These are phyloP conservation scores for Eucalyptus cloeziana DNA, from an alignment of 345 rosid genomes.

Conservation along the genomic window DNA sequence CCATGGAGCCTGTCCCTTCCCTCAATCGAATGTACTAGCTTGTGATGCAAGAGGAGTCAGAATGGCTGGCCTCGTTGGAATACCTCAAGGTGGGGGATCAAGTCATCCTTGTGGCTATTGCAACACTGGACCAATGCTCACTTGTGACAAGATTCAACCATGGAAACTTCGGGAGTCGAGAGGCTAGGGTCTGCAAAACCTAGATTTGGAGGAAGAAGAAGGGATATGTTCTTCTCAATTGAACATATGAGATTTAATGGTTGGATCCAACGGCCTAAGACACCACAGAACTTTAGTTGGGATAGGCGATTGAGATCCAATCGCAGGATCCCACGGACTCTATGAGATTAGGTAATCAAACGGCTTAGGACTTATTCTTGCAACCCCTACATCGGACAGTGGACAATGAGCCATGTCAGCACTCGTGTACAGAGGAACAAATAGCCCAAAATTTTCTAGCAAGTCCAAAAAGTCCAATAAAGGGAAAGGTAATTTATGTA, in stretches of 20 bases:
- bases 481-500: not conserved
- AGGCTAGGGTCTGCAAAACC: no score
- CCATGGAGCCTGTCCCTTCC: not conserved
- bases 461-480: not conserved
- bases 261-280: rapidly evolving
- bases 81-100: not conserved
- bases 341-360: no score
- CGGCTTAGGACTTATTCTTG: no score
- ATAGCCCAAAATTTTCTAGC: not conserved
- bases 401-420: rapidly evolving
- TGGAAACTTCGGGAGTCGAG: not conserved
- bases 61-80: not conserved
- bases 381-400: no score
- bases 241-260: not conserved
- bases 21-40: not conserved
- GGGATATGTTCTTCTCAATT: no score
- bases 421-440: not conserved
- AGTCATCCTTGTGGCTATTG: not conserved
- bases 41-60: not conserved
- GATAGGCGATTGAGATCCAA: no score
- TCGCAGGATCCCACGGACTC: no score
- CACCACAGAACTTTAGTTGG: no score
- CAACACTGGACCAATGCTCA: rapidly evolving
- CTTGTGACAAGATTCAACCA: not conserved
- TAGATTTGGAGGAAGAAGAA: no score